Conservation (phyloP, 1,139 yeast genomes). For the Yamadazyma friedrichii region DNA sequence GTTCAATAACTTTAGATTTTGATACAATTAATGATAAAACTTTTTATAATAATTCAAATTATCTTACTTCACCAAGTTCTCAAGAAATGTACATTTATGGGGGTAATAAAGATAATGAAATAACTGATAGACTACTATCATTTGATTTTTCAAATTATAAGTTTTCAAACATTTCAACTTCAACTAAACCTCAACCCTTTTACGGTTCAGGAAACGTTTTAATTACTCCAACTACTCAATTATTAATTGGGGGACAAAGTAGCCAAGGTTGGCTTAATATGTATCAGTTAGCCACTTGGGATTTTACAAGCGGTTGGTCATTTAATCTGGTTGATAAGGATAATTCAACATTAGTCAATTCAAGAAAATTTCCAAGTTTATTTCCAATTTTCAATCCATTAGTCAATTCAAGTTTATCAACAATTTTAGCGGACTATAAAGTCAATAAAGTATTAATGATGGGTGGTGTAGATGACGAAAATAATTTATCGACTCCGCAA, state of each 20-base stretch:
- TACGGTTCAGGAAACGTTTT: conserved; percentile 40
- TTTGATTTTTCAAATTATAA: conserved; percentile 23
- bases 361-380: conserved; percentile 30
- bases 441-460: conserved; percentile 31
- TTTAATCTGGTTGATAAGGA: conserved; percentile 22
- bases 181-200: conserved; percentile 45
- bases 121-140: conserved; percentile 35
- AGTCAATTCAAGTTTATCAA: conserved; percentile 15
- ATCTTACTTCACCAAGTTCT: conserved; percentile 26
- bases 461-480: conserved; percentile 32
- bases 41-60: conserved; percentile 30
- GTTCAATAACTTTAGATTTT: conserved; percentile 18
- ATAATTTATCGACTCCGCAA: conserved; percentile 20
- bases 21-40: conserved; percentile 28
- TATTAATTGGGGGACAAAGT: conserved; percentile 44
- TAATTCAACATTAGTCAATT: conserved; percentile 19
- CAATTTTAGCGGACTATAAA: conserved; percentile 22
- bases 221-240: conserved; percentile 37
- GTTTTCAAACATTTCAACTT: conserved; percentile 37
- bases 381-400: conserved; percentile 37
- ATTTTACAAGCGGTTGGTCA: conserved; percentile 45
- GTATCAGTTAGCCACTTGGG: conserved; percentile 49
- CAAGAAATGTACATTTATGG: conserved; percentile 39
- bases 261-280: conserved; percentile 42
- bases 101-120: conserved; percentile 25